Base-by-base conservation (phyloP, 208 protist genomes). In the Porcisia deanei region DNA sequence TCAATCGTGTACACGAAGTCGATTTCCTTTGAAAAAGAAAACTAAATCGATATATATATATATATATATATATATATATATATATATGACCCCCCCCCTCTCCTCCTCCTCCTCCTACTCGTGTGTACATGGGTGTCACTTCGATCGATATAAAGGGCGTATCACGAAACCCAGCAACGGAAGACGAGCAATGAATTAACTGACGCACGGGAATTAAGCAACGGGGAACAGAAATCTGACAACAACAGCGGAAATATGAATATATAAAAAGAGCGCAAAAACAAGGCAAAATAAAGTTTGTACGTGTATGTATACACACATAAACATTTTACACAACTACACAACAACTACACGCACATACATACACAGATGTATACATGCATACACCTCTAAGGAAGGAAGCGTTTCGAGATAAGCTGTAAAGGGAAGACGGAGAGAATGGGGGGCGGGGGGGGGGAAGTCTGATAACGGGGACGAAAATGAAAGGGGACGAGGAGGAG, bases 201-300 rank as follows among this genome's bases (percentile, higher is more conserved):
- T 25, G 25, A 52, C 25, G 3, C 61, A 61, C 70, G 71, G 25
- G 34, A 10, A 60, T 7, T 30, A 60, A n/a, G 25, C 7, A 60
- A 60, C 20, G 25, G 25, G 57, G 25, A 60, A 77, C 12, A 30
- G 30, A 74, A 74, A 75, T 16, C 8, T 12, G 8, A 52, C 10
- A 76, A 25, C 47, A 47, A 80, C 55, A 80, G 47, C 60, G 53
- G 67, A 63, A 75, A 47, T 30, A 30, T 30, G 30, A 30, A 30
- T 30, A 30, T 30, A 30, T 30, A 30, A 30, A 30, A 30, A 30
- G 30, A 30, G 30, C 30, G 30, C 30, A 30, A 30, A 30, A 30
- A 30, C 30, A 30, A 30, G 30, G 30, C 30, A 30, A 30, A 30
- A 30, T 0, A 30, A 30, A 30, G 30, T 30, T 30, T 30, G 30